A percentile compares a stretch with the other conserved stretches of the same genome.
Conservation (phyloP, 225 moss, liverwort and hornwort genomes). For the Straminergon stramineum region DNA sequence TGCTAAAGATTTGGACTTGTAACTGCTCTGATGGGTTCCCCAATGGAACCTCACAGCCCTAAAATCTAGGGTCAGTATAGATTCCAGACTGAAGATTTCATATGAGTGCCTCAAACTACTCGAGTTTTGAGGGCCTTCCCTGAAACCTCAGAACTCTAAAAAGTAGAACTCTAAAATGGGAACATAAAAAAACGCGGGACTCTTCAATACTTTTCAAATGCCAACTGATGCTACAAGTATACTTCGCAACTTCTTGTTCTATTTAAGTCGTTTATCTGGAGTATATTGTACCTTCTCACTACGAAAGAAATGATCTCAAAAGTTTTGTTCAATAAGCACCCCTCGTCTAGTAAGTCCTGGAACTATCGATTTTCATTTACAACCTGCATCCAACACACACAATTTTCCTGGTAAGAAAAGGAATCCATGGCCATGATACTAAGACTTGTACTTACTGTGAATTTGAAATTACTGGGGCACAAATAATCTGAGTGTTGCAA, state of each 20-base stretch:
- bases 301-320: background rate
- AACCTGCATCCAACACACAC: constrained; percentile 13
- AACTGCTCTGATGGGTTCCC: background rate
- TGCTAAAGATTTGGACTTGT: background rate
- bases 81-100: background rate
- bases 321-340: background rate
- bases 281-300: background rate
- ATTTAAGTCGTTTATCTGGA: background rate
- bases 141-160: background rate
- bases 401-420: background rate
- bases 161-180: background rate
- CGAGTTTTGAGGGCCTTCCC: background rate
- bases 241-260: background rate
- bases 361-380: constrained; percentile 26
- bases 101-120: no score
- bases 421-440: background rate
- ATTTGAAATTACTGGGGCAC: background rate
- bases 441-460: background rate
- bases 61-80: background rate
- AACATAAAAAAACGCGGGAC: background rate
- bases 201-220: background rate
- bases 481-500: background rate
- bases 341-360: background rate
- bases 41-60: background rate
- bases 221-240: background rate